Evolutionary conservation across 192 early-diverging fungal genomes (phyloP).

Genomic region (Coemansia sp.): DNA sequence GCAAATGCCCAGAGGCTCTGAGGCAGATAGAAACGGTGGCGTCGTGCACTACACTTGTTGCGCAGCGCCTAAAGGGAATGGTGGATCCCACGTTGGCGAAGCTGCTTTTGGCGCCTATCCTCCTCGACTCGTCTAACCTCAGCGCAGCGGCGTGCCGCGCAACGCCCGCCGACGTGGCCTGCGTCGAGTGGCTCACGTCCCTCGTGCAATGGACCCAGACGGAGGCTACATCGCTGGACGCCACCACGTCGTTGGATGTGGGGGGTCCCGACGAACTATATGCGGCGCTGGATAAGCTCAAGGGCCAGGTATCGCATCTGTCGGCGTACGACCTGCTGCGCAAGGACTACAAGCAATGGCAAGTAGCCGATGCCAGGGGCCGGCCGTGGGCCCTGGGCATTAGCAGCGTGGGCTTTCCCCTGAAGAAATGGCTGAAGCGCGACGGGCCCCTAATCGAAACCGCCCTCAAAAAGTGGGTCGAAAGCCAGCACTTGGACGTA

Average conservation of each 20-base stretch:
- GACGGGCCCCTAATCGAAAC: slow-evolving; percentile 25
- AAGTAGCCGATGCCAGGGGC: slow-evolving; percentile 9
- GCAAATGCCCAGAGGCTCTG: slow-evolving; percentile 12
- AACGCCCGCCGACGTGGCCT: slow-evolving; percentile 26
- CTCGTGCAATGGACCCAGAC: slow-evolving; percentile 22
- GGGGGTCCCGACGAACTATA: slow-evolving; percentile 21
- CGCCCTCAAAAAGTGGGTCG: slow-evolving; percentile 25
- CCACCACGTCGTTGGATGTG: slow-evolving; percentile 8
- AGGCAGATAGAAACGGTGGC: slow-evolving; percentile 37
- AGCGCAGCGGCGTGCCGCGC: slow-evolving; percentile 16
- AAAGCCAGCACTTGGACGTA: slow-evolving; percentile 24
- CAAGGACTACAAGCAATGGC: slow-evolving; percentile 58
- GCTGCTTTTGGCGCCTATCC: slow-evolving; percentile 37
- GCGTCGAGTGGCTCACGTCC: slow-evolving; percentile 24
- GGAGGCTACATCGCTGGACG: no score
- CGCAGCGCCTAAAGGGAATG: slow-evolving; percentile 4
- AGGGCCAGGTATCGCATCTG: slow-evolving; percentile 35
- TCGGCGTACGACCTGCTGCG: slow-evolving; percentile 40
- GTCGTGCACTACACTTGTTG: slow-evolving; percentile 40
- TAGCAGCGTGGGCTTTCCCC: slow-evolving; percentile 41
- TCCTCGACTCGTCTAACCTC: slow-evolving; percentile 38
- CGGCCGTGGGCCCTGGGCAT: slow-evolving; percentile 35
- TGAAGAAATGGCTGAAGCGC: slow-evolving; percentile 50
- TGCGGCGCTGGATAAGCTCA: slow-evolving; percentile 31
- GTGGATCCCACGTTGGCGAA: slow-evolving; percentile 26